phyloP scores from a whole-genome alignment of 2,329 filamentous ascomycete species.

The Apiospora phragmitis region DNA sequence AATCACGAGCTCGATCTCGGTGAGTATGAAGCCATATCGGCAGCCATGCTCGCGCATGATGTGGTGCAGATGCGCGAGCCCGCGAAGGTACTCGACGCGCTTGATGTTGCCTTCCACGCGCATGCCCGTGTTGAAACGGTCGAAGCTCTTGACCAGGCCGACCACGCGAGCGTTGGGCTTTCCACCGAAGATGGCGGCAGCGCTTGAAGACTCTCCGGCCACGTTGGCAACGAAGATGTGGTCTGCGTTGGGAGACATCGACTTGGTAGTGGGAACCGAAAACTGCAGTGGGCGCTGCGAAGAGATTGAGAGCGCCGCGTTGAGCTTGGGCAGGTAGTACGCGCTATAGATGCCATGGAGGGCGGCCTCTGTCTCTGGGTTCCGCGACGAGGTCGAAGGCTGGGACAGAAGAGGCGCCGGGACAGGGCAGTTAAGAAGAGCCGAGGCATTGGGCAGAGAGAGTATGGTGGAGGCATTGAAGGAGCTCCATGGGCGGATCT shows the following conservation, averaged over 20 bases:
- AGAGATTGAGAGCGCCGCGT: constrained; percentile 77
- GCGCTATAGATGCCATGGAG: constrained; percentile 75
- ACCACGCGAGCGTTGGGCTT: constrained; percentile 48
- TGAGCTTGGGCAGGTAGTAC: constrained; percentile 84
- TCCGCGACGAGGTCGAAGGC: constrained; percentile 57
- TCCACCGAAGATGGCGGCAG: constrained; percentile 50
- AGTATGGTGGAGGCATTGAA: constrained; percentile 76
- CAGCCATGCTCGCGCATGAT: constrained; percentile 92
- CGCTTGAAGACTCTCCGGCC: constrained; percentile 56
- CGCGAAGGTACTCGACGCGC: constrained; percentile 85
- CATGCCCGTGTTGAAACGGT: constrained; percentile 95
- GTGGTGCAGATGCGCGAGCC: constrained; percentile 82
- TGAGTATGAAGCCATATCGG: constrained; percentile 94
- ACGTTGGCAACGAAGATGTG: constrained; percentile 67
- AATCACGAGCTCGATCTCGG: constrained; percentile 90
- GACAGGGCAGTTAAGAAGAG: constrained; percentile 71
- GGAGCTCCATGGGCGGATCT: constrained; percentile 77
- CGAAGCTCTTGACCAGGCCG: constrained; percentile 84
- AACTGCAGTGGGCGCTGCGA: constrained; percentile 64
- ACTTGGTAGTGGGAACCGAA: constrained; percentile 41
- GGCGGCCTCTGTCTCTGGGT: constrained; percentile 76
- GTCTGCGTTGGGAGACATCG: constrained; percentile 41
- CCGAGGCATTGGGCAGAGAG: constrained; percentile 69
- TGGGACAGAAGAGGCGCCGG: constrained; percentile 61
- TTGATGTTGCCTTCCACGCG: constrained; percentile 81